These are phyloP conservation scores for Nyctanthes arbortristis DNA, from an alignment of 257 asterid genomes.

Conservation along the genomic window DNA sequence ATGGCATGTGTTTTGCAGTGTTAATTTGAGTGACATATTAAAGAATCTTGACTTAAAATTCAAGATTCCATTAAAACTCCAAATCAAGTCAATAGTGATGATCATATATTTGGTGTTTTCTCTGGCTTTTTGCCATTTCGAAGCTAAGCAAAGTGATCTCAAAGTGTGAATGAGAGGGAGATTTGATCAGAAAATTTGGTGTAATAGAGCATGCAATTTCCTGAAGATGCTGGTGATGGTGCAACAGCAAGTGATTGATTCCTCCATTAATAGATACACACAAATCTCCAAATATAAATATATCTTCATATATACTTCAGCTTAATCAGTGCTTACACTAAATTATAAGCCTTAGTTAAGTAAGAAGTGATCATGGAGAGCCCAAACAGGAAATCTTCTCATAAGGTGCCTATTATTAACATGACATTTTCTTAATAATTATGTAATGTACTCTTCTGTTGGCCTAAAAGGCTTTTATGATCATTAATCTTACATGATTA, in stretches of 20 bases:
- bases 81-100: neutral
- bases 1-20: neutral
- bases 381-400: conserved; percentile 49
- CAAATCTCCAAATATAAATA: conserved; percentile 36
- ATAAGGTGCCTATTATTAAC: conserved; percentile 38
- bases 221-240: conserved; percentile 39
- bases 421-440: neutral
- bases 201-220: conserved; percentile 26
- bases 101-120: neutral
- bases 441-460: neutral
- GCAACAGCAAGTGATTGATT: conserved; percentile 46
- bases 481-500: conserved; percentile 7
- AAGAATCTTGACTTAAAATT: neutral
- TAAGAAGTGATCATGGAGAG: conserved; percentile 43
- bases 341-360: conserved; percentile 12
- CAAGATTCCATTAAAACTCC: neutral
- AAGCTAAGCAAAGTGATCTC: conserved; percentile 8
- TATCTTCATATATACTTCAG: conserved; percentile 32
- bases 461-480: neutral
- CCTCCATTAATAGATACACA: conserved; percentile 34
- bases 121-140: neutral
- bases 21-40: too few relatives aligned
- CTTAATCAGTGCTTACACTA: conserved; percentile 21
- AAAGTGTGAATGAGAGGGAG: conserved; percentile 43
- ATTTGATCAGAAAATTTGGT: conserved; percentile 60